A percentile compares a stretch with the other conserved stretches of the same genome.
These are phyloP conservation scores for Helichrysum umbraculigerum DNA, from an alignment of 129 eudicot species.

Conservation along the genomic window DNA sequence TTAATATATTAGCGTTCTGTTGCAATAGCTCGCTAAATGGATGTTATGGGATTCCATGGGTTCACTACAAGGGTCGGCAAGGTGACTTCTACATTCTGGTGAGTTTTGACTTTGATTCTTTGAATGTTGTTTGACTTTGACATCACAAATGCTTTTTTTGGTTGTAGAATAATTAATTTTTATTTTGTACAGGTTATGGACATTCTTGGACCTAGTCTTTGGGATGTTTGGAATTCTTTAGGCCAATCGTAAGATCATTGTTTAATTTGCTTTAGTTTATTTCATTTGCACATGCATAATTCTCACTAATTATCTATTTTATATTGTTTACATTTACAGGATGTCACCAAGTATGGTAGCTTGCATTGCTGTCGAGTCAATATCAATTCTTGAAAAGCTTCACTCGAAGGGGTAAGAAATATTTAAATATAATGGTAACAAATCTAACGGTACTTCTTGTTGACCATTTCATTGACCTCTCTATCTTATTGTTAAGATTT, in stretches of 20 bases:
- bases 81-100: slow-evolving; percentile 98
- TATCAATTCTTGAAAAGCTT: slow-evolving; percentile 97
- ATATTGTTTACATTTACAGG: slow-evolving; percentile 41
- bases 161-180: not conserved
- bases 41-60: slow-evolving; percentile 93
- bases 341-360: slow-evolving; percentile 97
- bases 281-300: slow-evolving; percentile 1
- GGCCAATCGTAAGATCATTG: slow-evolving; percentile 91
- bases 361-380: slow-evolving; percentile 98
- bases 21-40: slow-evolving; percentile 70
- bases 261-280: not conserved
- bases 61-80: slow-evolving; percentile 96
- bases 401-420: slow-evolving; percentile 80
- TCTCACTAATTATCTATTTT: slow-evolving; percentile 9
- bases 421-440: not conserved
- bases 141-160: not conserved
- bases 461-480: slow-evolving; percentile 16
- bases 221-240: slow-evolving; percentile 99
- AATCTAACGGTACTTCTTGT: slow-evolving; percentile 2
- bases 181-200: slow-evolving; percentile 79
- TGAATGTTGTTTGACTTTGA: slow-evolving; percentile 10
- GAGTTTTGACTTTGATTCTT: slow-evolving; percentile 32
- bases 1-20: slow-evolving; percentile 22
- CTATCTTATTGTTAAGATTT: slow-evolving; percentile 48
- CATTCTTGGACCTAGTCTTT: slow-evolving; percentile 99